phyloP scores from a whole-genome alignment of 805 yeast genomes.

The Metschnikowia sp. region DNA sequence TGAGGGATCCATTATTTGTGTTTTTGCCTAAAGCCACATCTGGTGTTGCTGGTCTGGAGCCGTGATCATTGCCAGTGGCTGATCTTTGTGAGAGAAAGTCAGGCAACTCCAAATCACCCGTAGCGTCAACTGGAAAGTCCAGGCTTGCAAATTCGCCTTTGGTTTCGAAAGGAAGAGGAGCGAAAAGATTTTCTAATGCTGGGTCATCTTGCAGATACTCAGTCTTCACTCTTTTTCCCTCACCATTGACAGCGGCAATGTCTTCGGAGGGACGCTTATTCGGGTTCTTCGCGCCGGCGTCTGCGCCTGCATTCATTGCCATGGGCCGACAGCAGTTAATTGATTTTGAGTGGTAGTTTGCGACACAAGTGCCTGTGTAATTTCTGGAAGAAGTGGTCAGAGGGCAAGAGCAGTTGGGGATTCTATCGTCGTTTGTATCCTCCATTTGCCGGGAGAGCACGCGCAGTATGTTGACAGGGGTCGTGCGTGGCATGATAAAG shows the following conservation, averaged over 20 bases:
- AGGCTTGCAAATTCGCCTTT: conserved; percentile 6
- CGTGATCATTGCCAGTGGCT: neutral
- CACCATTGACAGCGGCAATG: conserved; percentile 1
- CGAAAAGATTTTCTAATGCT: conserved; percentile 16
- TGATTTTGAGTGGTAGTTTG: neutral
- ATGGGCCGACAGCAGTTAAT: neutral
- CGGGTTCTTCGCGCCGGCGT: conserved; percentile 1
- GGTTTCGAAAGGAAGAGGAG: conserved; percentile 19
- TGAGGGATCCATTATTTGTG: too few relatives aligned
- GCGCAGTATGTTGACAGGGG: neutral
- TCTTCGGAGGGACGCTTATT: conserved; percentile 14
- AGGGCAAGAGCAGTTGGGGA: neutral
- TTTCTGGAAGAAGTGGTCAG: neutral
- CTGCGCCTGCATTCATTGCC: conserved; percentile 4
- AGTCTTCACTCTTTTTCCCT: conserved; percentile 11
- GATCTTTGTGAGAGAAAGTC: conserved; percentile 13
- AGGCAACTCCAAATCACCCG: conserved; percentile 12
- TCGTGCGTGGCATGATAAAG: conserved; percentile 5
- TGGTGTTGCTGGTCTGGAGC: conserved; percentile 2
- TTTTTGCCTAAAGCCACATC: neutral
- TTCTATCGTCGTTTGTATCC: neutral
- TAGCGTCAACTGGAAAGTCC: conserved; percentile 9
- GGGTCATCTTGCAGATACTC: conserved; percentile 11
- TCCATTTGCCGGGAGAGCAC: neutral
- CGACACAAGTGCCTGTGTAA: neutral